Percentiles rank a stretch among this genome's conserved stretches.
Evolutionary conservation across 2,329 filamentous ascomycete species (phyloP).

Genomic region (Dendryphion nanum): DNA sequence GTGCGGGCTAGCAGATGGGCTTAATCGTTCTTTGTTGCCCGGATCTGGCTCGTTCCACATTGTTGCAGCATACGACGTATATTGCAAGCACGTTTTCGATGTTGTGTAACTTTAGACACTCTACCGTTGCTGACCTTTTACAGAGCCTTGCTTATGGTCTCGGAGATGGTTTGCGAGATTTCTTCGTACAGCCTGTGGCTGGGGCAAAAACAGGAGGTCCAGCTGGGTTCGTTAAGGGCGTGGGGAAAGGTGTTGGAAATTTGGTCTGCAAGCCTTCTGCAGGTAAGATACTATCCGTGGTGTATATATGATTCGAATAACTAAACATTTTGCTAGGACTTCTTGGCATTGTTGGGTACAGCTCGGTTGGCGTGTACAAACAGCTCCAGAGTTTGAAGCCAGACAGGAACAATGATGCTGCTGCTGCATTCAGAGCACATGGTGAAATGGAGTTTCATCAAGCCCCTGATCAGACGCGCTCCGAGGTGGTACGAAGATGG

Average conservation of each 20-base stretch:
- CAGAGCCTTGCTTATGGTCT: constrained; percentile 70
- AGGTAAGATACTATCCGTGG: constrained; percentile 45
- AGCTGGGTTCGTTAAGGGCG: constrained; percentile 69
- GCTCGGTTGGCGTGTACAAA: constrained; percentile 61
- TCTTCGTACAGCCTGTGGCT: constrained; percentile 72
- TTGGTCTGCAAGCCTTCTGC: constrained; percentile 62
- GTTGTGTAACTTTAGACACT: no score
- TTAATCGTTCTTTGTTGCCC: no score
- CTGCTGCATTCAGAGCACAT: constrained; percentile 10
- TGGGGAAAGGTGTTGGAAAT: constrained; percentile 73
- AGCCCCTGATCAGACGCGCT: constrained; percentile 15
- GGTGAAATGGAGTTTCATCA: constrained; percentile 17
- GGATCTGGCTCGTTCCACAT: no score
- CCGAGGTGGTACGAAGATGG: constrained; percentile 21
- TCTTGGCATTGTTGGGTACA: constrained; percentile 59
- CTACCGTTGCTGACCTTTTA: constrained; percentile 3
- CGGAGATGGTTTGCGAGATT: constrained; percentile 73
- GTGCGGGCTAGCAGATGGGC: no score
- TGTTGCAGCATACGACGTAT: no score
- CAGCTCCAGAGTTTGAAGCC: constrained; percentile 42
- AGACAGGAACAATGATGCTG: constrained; percentile 10
- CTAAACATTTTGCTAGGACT: constrained; percentile 40
- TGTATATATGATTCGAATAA: background rate
- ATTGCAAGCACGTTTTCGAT: no score
- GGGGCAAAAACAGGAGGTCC: constrained; percentile 63